A percentile compares a stretch with the other conserved stretches of the same genome.
Evolutionary conservation across 2,329 filamentous ascomycete species (phyloP).

Genomic region (Cordyceps militaris): DNA sequence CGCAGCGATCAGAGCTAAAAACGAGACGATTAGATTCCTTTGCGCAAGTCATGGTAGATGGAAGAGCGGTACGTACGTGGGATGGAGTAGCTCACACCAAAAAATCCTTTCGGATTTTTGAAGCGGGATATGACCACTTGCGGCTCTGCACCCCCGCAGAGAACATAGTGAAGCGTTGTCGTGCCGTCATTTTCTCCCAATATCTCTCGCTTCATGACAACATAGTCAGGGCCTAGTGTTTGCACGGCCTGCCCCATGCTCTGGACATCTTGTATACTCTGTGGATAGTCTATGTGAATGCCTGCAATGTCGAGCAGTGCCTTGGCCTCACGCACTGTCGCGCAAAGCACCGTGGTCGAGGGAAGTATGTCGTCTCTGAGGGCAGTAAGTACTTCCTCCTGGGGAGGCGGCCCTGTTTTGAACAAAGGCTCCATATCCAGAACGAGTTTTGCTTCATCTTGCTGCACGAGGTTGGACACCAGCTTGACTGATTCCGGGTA

Average conservation of each 20-base stretch:
- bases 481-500: neutral
- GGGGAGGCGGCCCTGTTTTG: slow-evolving; percentile 8
- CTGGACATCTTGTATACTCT: slow-evolving; percentile 1
- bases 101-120: slow-evolving; percentile 5
- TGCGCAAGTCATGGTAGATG: neutral
- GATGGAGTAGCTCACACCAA: slow-evolving; percentile 12
- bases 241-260: slow-evolving; percentile 3
- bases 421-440: slow-evolving; percentile 11
- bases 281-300: slow-evolving; percentile 4
- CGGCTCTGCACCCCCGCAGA: slow-evolving; percentile 6
- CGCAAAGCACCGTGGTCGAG: slow-evolving; percentile 5
- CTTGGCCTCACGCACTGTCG: slow-evolving; percentile 10
- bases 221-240: slow-evolving; percentile 8
- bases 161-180: slow-evolving; percentile 10
- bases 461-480: slow-evolving; percentile 2
- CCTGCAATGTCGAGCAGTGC: slow-evolving; percentile 3
- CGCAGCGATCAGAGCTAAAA: slow-evolving; percentile 7
- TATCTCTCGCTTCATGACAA: slow-evolving; percentile 10
- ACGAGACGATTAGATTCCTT: neutral
- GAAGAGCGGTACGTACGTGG: slow-evolving; percentile 1
- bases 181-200: slow-evolving; percentile 2
- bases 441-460: neutral
- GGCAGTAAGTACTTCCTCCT: neutral
- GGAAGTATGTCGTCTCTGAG: slow-evolving; percentile 7
- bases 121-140: neutral